These are phyloP conservation scores for Cetradonia linearis DNA, from an alignment of 495 filamentous ascomycete species.

Conservation along the genomic window DNA sequence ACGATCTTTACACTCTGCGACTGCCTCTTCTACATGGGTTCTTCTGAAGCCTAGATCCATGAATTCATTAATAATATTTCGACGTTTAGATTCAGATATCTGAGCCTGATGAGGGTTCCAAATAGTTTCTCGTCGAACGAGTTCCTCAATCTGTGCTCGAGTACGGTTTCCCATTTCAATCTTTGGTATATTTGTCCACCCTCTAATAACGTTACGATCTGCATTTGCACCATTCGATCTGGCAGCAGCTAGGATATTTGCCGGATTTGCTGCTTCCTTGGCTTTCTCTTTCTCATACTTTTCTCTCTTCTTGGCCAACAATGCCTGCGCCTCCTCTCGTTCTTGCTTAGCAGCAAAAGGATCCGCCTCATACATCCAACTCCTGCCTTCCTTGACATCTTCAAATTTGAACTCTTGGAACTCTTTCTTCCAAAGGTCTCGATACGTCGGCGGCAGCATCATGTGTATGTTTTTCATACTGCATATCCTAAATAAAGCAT, in stretches of 20 bases:
- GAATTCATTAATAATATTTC: conserved; percentile 61
- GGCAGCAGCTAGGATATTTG: conserved; percentile 31
- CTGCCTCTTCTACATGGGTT: conserved; percentile 83
- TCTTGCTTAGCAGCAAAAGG: conserved; percentile 74
- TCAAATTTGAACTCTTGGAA: conserved; percentile 69
- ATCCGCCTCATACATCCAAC: conserved; percentile 93
- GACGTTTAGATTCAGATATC: conserved; percentile 47
- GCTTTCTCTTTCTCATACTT: conserved; percentile 51
- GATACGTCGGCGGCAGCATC: conserved; percentile 84
- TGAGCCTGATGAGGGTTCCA: conserved; percentile 75
- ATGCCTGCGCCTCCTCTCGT: conserved; percentile 61
- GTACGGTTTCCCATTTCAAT: conserved; percentile 83
- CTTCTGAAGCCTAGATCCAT: conserved; percentile 67
- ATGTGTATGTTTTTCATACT: conserved; percentile 92
- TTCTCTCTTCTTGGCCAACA: conserved; percentile 56
- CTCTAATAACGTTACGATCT: conserved; percentile 42
- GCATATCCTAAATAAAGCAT: conserved; percentile 78
- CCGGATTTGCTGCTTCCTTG: conserved; percentile 48
- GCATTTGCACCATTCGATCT: conserved; percentile 30
- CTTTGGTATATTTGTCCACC: conserved; percentile 78
- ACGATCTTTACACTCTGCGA: conserved; percentile 75
- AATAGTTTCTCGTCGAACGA: conserved; percentile 62
- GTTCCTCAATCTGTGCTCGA: conserved; percentile 61
- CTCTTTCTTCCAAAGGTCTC: conserved; percentile 74
- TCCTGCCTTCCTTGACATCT: conserved; percentile 64